Evolutionary conservation across 2,329 filamentous ascomycete genomes (phyloP).

Genomic region (Apiospora saccharicola): DNA sequence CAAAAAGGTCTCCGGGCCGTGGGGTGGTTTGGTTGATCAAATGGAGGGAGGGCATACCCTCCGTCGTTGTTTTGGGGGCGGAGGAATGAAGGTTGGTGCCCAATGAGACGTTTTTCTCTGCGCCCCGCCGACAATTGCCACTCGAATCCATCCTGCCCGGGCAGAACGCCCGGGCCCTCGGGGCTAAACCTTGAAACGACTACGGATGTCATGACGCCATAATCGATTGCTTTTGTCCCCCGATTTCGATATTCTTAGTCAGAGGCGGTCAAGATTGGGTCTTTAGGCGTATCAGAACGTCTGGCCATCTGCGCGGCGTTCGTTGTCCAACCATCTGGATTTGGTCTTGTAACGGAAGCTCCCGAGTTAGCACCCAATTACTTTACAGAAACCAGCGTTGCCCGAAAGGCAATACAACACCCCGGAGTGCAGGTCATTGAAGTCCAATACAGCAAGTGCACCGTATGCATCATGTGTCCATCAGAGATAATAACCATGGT

Average conservation of each 20-base stretch:
- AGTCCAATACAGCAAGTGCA: too few relatives aligned
- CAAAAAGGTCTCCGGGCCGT: background rate
- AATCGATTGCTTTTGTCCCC: background rate
- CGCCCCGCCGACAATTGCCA: background rate
- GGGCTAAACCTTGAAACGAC: background rate
- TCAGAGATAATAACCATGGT: too few relatives aligned
- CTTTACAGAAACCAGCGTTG: too few relatives aligned
- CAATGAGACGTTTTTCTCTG: background rate
- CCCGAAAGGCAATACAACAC: too few relatives aligned
- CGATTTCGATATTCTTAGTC: background rate
- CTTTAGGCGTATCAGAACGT: too few relatives aligned
- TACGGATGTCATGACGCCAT: background rate
- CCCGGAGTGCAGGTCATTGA: too few relatives aligned
- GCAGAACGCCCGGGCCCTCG: conserved; percentile 15
- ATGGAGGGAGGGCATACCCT: background rate
- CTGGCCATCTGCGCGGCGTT: too few relatives aligned
- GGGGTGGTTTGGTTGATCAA: background rate
- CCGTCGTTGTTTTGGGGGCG: background rate
- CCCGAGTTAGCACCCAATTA: too few relatives aligned
- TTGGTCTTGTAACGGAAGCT: too few relatives aligned
- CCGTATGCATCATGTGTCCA: too few relatives aligned
- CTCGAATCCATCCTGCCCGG: conserved; percentile 9
- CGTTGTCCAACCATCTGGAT: too few relatives aligned
- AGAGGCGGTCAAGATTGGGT: too few relatives aligned
- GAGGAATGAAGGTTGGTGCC: background rate